Evolutionary conservation across 441 rosid genomes (phyloP).

Genomic region (Erysimum pusillum): DNA sequence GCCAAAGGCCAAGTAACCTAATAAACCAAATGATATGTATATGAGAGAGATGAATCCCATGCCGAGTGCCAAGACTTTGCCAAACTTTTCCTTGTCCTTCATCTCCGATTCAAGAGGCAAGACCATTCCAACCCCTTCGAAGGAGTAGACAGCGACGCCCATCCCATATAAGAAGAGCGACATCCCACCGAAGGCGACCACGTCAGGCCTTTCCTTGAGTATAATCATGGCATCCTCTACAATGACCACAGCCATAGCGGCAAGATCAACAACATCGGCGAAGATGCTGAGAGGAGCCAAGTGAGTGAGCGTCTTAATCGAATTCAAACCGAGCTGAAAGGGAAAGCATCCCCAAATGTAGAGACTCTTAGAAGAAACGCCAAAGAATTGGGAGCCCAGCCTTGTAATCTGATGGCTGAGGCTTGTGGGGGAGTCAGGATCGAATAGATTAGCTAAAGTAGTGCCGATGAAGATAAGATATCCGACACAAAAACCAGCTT

Average conservation of each 20-base stretch:
- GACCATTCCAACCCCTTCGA: constrained; percentile 85
- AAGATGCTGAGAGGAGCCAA: constrained; percentile 78
- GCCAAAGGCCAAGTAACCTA: constrained; percentile 87
- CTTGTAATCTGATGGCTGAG: constrained; percentile 35
- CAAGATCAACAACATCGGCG: constrained; percentile 69
- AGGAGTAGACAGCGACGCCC: constrained; percentile 82
- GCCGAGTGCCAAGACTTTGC: constrained; percentile 56
- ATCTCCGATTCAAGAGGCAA: constrained; percentile 80
- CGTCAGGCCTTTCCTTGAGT: constrained; percentile 53
- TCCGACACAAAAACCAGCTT: constrained; percentile 63
- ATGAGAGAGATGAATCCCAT: constrained; percentile 65
- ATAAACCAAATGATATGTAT: constrained; percentile 70
- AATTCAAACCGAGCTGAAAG: constrained; percentile 72
- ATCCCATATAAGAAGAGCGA: constrained; percentile 76
- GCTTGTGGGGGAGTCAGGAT: constrained; percentile 32
- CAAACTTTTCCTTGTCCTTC: constrained; percentile 70
- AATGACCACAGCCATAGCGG: constrained; percentile 67
- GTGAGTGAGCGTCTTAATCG: constrained; percentile 69
- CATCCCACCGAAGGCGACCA: constrained; percentile 61
- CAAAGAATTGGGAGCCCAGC: constrained; percentile 45
- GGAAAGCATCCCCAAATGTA: constrained; percentile 73
- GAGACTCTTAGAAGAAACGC: constrained; percentile 62
- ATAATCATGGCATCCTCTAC: constrained; percentile 58
- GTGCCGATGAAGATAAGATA: constrained; percentile 67
- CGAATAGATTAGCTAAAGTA: constrained; percentile 58